Conservation (phyloP, 192 early-diverging fungal genomes). For the Glomus cerebriforme region DNA sequence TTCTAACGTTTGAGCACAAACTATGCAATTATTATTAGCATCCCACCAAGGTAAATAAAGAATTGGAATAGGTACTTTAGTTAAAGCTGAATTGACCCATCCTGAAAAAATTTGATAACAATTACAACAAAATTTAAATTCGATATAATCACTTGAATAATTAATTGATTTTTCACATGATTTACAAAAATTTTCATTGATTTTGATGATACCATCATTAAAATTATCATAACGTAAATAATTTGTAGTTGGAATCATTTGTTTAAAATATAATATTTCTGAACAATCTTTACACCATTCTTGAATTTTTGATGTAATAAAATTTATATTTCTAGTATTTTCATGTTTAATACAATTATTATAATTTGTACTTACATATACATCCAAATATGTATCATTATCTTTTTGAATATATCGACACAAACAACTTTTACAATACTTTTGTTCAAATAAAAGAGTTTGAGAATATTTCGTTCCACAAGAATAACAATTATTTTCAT, state of each 20-base stretch:
- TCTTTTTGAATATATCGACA: not conserved
- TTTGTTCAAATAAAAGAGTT: not conserved
- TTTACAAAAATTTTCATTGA: not conserved
- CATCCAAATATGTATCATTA: not conserved
- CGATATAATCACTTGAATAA: not conserved
- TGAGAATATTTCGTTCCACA: not conserved
- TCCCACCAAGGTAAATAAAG: not conserved
- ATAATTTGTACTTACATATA: not conserved
- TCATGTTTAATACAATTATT: not conserved
- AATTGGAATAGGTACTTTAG: not conserved
- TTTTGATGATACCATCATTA: not conserved
- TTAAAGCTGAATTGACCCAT: not conserved
- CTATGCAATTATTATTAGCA: not conserved
- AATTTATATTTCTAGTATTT: not conserved
- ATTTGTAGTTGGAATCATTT: not conserved
- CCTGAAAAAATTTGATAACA: not conserved
- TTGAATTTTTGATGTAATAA: not conserved
- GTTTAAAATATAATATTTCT: not conserved
- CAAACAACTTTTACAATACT: not conserved
- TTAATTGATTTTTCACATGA: not conserved
- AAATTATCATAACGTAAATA: not conserved
- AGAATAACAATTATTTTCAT: too few relatives aligned
- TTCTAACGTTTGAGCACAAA: not conserved
- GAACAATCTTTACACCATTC: too few relatives aligned
- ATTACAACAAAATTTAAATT: not conserved